A percentile compares a stretch with the other conserved stretches of the same genome.
These are phyloP conservation scores for Tylopilus intermedius DNA, from an alignment of 768 basidiomycete species.

Conservation along the genomic window DNA sequence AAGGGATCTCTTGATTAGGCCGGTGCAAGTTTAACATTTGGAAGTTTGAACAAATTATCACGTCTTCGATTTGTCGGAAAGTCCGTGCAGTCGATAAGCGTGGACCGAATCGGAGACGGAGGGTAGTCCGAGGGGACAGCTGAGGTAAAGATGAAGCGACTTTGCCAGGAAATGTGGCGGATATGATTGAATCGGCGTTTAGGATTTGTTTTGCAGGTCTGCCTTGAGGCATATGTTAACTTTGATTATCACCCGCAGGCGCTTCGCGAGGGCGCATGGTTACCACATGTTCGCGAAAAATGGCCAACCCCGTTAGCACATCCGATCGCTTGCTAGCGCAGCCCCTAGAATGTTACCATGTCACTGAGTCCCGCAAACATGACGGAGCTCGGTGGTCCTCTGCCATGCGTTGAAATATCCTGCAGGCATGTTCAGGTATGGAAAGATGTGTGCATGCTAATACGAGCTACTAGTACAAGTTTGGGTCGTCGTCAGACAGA, in stretches of 20 bases:
- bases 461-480: background rate
- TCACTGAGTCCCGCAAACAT: background rate
- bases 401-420: background rate
- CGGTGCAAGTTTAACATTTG: constrained; percentile 4
- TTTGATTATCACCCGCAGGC: constrained; percentile 23
- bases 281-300: constrained; percentile 33
- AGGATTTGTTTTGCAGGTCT: constrained; percentile 23
- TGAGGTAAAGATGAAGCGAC: constrained; percentile 30
- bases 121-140: constrained; percentile 11
- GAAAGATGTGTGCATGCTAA: background rate
- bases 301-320: constrained; percentile 19
- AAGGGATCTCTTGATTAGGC: constrained; percentile 6
- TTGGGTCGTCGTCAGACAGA: background rate
- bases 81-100: constrained; percentile 21
- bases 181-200: constrained; percentile 23
- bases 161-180: constrained; percentile 7
- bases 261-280: constrained; percentile 30
- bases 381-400: background rate
- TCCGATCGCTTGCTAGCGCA: constrained; percentile 14
- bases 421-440: too few relatives aligned
- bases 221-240: constrained; percentile 27
- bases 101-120: constrained; percentile 3
- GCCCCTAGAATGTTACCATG: constrained; percentile 4
- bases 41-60: constrained; percentile 18
- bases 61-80: constrained; percentile 30